A percentile compares a stretch with the other conserved stretches of the same genome.
These are phyloP conservation scores for Canavalia gladiata DNA, from an alignment of 306 rosid species.

Conservation along the genomic window DNA sequence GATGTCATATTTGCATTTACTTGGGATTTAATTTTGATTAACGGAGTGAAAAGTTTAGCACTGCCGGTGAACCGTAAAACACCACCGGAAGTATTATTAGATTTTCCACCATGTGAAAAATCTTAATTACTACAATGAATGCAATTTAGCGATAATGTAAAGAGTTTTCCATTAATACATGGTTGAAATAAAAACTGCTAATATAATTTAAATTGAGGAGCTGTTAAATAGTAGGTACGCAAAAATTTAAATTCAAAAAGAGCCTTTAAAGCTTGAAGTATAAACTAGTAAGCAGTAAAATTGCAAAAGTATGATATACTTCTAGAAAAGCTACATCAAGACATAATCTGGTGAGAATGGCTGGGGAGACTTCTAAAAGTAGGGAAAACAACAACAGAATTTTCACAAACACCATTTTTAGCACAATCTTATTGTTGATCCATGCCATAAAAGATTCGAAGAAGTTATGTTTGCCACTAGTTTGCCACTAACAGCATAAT, in stretches of 20 bases:
- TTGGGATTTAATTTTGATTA: constrained; percentile 11
- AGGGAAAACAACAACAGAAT: not conserved
- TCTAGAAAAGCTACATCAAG: constrained; percentile 1
- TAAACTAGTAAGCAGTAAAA: constrained; percentile 11
- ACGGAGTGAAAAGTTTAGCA: not conserved
- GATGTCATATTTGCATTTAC: constrained; percentile 20
- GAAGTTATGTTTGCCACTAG: not conserved
- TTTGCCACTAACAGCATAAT: not conserved
- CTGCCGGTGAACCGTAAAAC: not conserved
- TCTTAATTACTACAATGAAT: not conserved
- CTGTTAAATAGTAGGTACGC: not conserved
- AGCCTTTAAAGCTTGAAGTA: not conserved
- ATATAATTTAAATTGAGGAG: not conserved
- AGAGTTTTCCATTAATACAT: not conserved
- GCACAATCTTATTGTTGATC: not conserved
- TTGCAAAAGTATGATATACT: constrained; percentile 1
- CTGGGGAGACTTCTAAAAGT: not conserved
- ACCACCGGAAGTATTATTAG: not conserved
- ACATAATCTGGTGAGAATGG: not conserved
- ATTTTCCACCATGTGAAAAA: not conserved
- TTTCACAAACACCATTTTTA: not conserved
- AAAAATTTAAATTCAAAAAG: constrained; percentile 15
- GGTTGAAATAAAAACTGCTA: constrained; percentile 2
- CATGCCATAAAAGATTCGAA: constrained; percentile 7
- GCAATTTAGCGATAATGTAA: not conserved